These are phyloP conservation scores for Trichosporon coremiiforme DNA, from an alignment of 1,284 basidiomycete species.

Conservation along the genomic window DNA sequence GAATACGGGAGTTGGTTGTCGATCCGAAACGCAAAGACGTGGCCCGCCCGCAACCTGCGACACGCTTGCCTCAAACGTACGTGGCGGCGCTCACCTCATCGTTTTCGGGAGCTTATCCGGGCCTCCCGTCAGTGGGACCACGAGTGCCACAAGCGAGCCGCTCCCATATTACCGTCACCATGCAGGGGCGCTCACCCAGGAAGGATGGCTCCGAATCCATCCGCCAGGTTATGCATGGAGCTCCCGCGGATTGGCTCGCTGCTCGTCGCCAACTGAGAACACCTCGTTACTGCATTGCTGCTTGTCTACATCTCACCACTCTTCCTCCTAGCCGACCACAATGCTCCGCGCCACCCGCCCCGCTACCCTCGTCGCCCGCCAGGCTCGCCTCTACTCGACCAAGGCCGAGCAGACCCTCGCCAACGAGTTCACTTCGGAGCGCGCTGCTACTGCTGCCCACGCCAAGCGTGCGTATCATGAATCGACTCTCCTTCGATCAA, in stretches of 20 bases:
- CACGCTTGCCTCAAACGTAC: constrained; percentile 17
- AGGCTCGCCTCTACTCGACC: constrained; percentile 33
- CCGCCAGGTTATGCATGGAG: constrained; percentile 15
- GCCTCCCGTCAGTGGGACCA: background rate
- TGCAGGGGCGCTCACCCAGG: constrained; percentile 6
- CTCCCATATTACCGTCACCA: constrained; percentile 8
- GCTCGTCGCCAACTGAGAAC: constrained; percentile 8
- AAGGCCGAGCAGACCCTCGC: constrained; percentile 27
- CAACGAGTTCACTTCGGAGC: constrained; percentile 47
- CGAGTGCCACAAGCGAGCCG: constrained; percentile 7
- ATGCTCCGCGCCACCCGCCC: constrained; percentile 32
- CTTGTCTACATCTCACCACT: constrained; percentile 23
- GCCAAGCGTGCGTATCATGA: constrained; percentile 44
- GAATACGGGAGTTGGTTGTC: constrained; percentile 9
- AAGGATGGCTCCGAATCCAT: constrained; percentile 17
- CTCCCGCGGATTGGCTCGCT: constrained; percentile 18
- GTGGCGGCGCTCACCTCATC: constrained; percentile 18
- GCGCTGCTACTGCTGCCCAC: constrained; percentile 47
- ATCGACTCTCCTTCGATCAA: background rate
- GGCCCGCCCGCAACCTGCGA: constrained; percentile 15
- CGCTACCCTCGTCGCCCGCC: constrained; percentile 32
- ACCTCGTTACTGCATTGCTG: constrained; percentile 16
- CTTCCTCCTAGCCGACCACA: constrained; percentile 26
- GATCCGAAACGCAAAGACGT: constrained; percentile 18
- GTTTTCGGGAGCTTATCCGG: constrained; percentile 5